These are phyloP conservation scores for Imleria badia DNA, from an alignment of 768 basidiomycete species.

Conservation along the genomic window DNA sequence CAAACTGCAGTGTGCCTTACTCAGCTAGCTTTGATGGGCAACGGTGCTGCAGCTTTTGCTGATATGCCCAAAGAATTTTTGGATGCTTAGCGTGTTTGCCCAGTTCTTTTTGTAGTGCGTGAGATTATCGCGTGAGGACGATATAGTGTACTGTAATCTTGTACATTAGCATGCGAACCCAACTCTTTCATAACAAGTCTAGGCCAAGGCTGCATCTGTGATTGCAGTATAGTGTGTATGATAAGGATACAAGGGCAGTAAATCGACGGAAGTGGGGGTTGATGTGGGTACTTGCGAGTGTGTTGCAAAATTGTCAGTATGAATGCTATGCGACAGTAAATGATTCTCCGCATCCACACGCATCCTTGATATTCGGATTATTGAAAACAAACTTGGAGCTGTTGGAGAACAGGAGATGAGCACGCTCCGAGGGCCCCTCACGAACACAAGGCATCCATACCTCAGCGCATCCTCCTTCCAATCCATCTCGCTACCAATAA, in stretches of 20 bases:
- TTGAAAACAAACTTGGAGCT: slow-evolving; percentile 82
- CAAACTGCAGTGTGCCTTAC: slow-evolving; percentile 66
- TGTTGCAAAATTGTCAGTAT: slow-evolving; percentile 9
- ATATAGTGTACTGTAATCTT: slow-evolving; percentile 16
- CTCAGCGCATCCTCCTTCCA: slow-evolving; percentile 94
- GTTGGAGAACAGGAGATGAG: slow-evolving; percentile 6
- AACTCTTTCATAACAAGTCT: slow-evolving; percentile 4
- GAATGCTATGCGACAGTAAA: slow-evolving; percentile 55
- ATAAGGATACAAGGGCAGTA: slow-evolving; percentile 30
- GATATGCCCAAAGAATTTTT: slow-evolving; percentile 77
- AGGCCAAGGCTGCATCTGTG: neutral
- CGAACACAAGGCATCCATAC: slow-evolving; percentile 32
- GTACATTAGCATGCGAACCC: slow-evolving; percentile 13
- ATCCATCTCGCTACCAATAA: slow-evolving; percentile 99
- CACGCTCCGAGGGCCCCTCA: neutral
- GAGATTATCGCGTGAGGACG: slow-evolving; percentile 4
- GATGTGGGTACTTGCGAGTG: slow-evolving; percentile 11
- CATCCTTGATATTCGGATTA: slow-evolving; percentile 93
- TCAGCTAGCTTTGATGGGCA: slow-evolving; percentile 71
- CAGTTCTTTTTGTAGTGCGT: neutral
- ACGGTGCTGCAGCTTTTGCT: slow-evolving; percentile 77
- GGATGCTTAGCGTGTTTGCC: slow-evolving; percentile 36
- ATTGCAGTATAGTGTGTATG: slow-evolving; percentile 16
- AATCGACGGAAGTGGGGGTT: neutral
- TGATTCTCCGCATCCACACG: slow-evolving; percentile 94